Evolutionary conservation across 2,329 filamentous ascomycete species (phyloP).

Genomic region (Macroventuria anomochaeta): DNA sequence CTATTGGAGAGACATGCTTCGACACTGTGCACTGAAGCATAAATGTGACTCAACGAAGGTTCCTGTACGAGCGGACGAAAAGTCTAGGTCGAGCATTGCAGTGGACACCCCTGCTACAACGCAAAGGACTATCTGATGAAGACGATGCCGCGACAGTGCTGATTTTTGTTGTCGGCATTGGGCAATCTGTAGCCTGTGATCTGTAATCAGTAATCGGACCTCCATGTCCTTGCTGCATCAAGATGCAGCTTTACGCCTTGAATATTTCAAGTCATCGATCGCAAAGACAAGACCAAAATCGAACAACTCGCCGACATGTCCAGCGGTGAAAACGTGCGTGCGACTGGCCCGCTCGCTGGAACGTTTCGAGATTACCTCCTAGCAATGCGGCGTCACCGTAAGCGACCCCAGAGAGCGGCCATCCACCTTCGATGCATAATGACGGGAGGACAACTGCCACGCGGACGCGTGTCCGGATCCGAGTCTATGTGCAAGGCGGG

Average conservation of each 20-base stretch:
- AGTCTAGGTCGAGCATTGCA: neutral
- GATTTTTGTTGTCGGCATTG: neutral
- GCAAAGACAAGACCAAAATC: slow-evolving; percentile 4
- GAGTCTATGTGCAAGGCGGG: slow-evolving; percentile 13
- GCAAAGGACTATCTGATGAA: neutral
- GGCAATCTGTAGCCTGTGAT: neutral
- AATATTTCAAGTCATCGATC: neutral
- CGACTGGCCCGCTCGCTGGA: neutral
- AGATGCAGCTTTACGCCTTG: slow-evolving; percentile 7
- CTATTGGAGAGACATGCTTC: neutral
- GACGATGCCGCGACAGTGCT: slow-evolving; percentile 2
- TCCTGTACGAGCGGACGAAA: neutral
- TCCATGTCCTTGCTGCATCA: slow-evolving; percentile 4
- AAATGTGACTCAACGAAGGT: neutral
- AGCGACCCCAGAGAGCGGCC: slow-evolving; percentile 10
- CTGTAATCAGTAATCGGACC: neutral
- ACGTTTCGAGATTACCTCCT: slow-evolving; percentile 11
- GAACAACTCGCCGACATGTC: slow-evolving; percentile 3
- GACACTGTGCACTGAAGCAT: neutral
- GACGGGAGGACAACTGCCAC: slow-evolving; percentile 9
- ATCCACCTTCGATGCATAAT: slow-evolving; percentile 11
- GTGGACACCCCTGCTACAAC: neutral
- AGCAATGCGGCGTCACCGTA: slow-evolving; percentile 16
- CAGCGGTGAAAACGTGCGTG: neutral
- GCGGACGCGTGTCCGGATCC: slow-evolving; percentile 11